A percentile compares a stretch with the other conserved stretches of the same genome.
phyloP scores from a whole-genome alignment of 2,329 filamentous ascomycete species.

The Aaosphaeria arxii region DNA sequence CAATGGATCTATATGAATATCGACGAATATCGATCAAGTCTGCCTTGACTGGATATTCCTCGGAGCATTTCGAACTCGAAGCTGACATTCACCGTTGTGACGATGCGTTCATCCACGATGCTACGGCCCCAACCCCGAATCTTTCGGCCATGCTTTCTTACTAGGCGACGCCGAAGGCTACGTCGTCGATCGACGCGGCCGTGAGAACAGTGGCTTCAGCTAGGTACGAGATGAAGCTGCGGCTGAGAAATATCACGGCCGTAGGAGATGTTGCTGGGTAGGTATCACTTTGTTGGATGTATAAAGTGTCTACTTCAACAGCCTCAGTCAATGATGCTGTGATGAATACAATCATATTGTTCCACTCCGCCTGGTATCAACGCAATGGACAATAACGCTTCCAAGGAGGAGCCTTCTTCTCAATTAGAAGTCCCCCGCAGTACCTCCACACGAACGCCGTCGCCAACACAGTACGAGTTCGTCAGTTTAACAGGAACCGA shows the following conservation, averaged over 20 bases:
- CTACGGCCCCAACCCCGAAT: too few relatives aligned
- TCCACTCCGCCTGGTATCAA: neutral
- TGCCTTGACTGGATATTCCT: too few relatives aligned
- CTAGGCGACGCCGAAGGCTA: too few relatives aligned
- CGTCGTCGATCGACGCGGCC: too few relatives aligned
- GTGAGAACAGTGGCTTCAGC: too few relatives aligned
- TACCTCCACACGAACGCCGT: neutral
- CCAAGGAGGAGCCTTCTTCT: neutral
- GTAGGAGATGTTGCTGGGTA: neutral
- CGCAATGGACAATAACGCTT: neutral
- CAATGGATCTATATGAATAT: too few relatives aligned
- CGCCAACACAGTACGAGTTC: constrained; percentile 17
- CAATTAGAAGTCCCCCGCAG: neutral
- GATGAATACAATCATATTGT: neutral
- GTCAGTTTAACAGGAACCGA: constrained; percentile 17
- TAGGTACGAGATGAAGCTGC: too few relatives aligned
- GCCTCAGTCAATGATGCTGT: neutral
- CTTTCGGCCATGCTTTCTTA: too few relatives aligned
- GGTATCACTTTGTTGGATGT: neutral
- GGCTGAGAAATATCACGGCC: neutral
- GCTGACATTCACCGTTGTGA: too few relatives aligned
- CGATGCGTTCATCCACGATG: too few relatives aligned
- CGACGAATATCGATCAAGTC: too few relatives aligned
- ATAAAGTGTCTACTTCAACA: neutral
- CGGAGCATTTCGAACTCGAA: too few relatives aligned